Conservation (phyloP, 2,329 filamentous ascomycete genomes). For the Scleromitrula shiraiana region DNA sequence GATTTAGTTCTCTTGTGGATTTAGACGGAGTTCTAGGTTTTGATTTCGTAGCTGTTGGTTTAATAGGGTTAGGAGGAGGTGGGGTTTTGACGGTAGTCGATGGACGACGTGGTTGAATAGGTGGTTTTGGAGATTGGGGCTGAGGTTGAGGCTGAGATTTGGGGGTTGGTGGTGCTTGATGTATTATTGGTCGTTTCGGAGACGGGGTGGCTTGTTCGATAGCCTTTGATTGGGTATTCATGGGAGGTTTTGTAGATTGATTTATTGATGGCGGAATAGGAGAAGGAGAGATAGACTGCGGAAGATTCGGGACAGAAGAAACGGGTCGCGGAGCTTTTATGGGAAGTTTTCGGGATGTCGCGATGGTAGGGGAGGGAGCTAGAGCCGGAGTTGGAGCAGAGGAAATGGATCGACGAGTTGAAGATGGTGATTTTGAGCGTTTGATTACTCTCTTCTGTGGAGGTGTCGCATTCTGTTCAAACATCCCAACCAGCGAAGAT, state of each 20-base stretch:
- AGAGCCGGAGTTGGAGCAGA: neutral
- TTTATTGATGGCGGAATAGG: conserved; percentile 5
- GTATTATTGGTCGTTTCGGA: too few species aligned
- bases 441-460: neutral
- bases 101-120: neutral
- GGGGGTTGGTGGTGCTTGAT: neutral
- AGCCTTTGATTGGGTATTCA: too few species aligned
- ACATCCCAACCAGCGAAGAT: conserved; percentile 58
- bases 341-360: neutral
- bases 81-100: conserved; percentile 1
- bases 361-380: neutral
- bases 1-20: too few species aligned
- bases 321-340: neutral
- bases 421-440: neutral
- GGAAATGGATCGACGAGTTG: neutral
- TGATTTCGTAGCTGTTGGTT: neutral
- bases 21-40: conserved; percentile 6
- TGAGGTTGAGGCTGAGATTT: too few species aligned
- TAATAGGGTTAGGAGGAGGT: neutral
- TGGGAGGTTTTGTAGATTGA: conserved; percentile 1
- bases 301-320: neutral
- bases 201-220: too few species aligned
- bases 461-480: conserved; percentile 44
- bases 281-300: neutral
- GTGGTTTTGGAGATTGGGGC: neutral